Conservation (phyloP, 2,329 filamentous ascomycete species). For the Phyllosticta capitalensis region DNA sequence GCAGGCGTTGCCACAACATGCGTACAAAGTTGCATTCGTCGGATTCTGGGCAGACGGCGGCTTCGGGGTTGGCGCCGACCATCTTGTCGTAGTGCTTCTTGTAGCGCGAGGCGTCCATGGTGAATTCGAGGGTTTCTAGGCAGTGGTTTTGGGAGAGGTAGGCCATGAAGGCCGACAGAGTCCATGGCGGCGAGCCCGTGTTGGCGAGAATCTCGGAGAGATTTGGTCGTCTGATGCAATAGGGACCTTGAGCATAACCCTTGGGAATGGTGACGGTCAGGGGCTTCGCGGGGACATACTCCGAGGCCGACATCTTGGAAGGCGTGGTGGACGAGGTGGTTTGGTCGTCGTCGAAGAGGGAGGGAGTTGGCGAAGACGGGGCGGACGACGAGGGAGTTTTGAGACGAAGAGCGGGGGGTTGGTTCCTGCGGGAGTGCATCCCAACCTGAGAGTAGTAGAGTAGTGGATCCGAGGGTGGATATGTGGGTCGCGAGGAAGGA, state of each 20-base stretch:
- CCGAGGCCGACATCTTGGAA: slow-evolving; percentile 41
- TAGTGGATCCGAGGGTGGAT: too few species aligned
- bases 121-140: slow-evolving; percentile 92
- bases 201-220: slow-evolving; percentile 83
- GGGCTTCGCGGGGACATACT: slow-evolving; percentile 35
- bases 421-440: slow-evolving; percentile 26
- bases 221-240: slow-evolving; percentile 56
- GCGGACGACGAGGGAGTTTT: slow-evolving; percentile 23
- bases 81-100: slow-evolving; percentile 54
- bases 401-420: slow-evolving; percentile 21
- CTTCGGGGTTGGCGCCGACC: slow-evolving; percentile 41
- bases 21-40: slow-evolving; percentile 60
- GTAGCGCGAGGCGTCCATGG: slow-evolving; percentile 85
- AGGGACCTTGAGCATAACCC: slow-evolving; percentile 35
- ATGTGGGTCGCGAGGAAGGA: too few species aligned
- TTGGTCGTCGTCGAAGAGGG: slow-evolving; percentile 20
- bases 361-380: slow-evolving; percentile 24
- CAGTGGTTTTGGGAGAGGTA: slow-evolving; percentile 97
- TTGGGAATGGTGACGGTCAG: slow-evolving; percentile 42
- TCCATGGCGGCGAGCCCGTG: slow-evolving; percentile 78
- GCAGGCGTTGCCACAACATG: slow-evolving; percentile 75
- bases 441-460: slow-evolving; percentile 16
- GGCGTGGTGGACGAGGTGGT: slow-evolving; percentile 11
- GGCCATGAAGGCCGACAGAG: slow-evolving; percentile 85
- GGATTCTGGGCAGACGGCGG: slow-evolving; percentile 41